Evolutionary conservation across 169 alveolate species (phyloP).

Genomic region (Amoebophrya sp.): DNA sequence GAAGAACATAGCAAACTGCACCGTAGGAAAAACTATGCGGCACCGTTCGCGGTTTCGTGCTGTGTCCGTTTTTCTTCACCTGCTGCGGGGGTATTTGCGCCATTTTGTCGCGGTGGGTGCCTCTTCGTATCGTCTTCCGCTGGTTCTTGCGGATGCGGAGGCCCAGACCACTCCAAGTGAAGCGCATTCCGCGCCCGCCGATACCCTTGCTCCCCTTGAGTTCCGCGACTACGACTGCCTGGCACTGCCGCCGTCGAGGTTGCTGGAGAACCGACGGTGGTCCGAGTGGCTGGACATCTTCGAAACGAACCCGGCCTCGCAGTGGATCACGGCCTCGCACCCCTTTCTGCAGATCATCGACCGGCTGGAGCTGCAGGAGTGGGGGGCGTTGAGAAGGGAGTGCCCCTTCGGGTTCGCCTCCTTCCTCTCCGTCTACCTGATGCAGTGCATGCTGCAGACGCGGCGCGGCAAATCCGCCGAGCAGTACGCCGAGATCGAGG

Average conservation of each 20-base stretch:
- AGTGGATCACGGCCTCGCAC: not conserved
- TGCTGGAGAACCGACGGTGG: not conserved
- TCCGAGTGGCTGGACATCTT: not conserved
- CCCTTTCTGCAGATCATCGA: not conserved
- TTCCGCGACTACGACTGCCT: not conserved
- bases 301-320: not conserved
- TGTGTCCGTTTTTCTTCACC: too few species aligned
- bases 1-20: too few species aligned
- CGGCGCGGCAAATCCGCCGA: not conserved
- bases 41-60: too few species aligned
- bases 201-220: too few species aligned
- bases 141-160: too few species aligned
- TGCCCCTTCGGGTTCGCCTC: not conserved
- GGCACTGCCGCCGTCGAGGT: not conserved
- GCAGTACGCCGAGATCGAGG: not conserved
- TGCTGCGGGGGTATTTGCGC: too few species aligned
- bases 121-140: too few species aligned
- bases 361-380: not conserved
- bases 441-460: not conserved
- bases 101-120: too few species aligned
- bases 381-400: not conserved
- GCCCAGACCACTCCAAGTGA: too few species aligned
- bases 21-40: too few species aligned
- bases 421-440: not conserved
- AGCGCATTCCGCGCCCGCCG: too few species aligned